Conservation (phyloP, 1,284 basidiomycete species). For the Pholiota adiposa region DNA sequence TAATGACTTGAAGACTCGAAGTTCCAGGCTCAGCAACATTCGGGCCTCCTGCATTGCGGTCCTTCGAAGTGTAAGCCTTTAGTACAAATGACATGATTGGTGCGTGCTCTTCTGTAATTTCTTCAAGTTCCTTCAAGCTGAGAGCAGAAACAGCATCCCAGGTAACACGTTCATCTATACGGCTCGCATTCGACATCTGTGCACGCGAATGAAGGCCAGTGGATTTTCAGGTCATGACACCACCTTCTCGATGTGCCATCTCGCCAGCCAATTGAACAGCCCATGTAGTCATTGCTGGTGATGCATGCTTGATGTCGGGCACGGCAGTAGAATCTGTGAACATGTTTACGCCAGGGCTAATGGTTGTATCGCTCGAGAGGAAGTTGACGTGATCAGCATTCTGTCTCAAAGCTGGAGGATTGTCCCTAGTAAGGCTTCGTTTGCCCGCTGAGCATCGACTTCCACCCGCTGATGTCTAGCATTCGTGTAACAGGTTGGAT, state of each 20-base stretch:
- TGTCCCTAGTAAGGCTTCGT: conserved; percentile 13
- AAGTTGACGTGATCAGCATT: neutral
- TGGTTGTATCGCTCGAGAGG: conserved; percentile 1
- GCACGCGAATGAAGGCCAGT: conserved; percentile 21
- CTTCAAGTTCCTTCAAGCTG: conserved; percentile 7
- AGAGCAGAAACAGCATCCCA: conserved; percentile 14
- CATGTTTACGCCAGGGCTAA: conserved; percentile 2
- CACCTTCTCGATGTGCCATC: conserved; percentile 12
- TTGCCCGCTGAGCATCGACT: conserved; percentile 10
- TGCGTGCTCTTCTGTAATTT: conserved; percentile 2
- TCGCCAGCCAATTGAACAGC: conserved; percentile 9
- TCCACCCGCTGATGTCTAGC: neutral
- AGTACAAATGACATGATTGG: conserved; percentile 11
- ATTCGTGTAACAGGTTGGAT: conserved; percentile 2
- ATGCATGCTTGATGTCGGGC: conserved; percentile 9
- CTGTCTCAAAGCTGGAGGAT: conserved; percentile 13
- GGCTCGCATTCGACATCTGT: conserved; percentile 4
- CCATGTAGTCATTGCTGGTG: conserved; percentile 18
- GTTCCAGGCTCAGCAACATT: no score
- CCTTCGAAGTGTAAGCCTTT: neutral
- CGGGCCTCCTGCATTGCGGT: no score
- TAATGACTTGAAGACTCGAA: no score
- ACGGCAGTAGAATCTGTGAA: neutral
- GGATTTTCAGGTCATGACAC: conserved; percentile 12
- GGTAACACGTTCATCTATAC: neutral